phyloP scores from a whole-genome alignment of 148 eudicot genomes.

The Camellia lanceoleosa region DNA sequence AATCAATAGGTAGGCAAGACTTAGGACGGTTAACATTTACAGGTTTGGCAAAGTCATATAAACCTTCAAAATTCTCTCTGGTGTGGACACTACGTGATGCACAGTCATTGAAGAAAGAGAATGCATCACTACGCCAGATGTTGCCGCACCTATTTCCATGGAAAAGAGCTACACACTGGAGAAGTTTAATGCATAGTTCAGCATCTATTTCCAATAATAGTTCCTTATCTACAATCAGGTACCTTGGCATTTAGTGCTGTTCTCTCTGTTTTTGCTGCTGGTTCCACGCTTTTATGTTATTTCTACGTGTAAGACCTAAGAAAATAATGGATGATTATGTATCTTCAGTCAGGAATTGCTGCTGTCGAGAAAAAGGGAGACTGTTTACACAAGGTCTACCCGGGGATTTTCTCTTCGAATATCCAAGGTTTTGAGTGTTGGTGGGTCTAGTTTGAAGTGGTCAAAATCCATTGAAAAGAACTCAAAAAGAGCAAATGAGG shows the following conservation, averaged over 20 bases:
- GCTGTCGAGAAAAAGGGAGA: slow-evolving; percentile 70
- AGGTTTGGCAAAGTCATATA: slow-evolving; percentile 39
- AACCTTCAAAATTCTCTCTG: slow-evolving; percentile 48
- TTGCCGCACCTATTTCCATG: slow-evolving; percentile 73
- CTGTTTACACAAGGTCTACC: slow-evolving; percentile 70
- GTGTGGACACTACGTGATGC: slow-evolving; percentile 75
- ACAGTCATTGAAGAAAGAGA: slow-evolving; percentile 48
- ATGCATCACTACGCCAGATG: slow-evolving; percentile 36
- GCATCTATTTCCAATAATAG: slow-evolving; percentile 27
- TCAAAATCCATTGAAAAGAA: slow-evolving; percentile 82
- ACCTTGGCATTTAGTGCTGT: slow-evolving; percentile 11
- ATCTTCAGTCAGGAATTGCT: slow-evolving; percentile 60
- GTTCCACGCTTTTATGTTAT: not conserved
- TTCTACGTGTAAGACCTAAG: slow-evolving; percentile 24
- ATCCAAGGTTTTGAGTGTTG: slow-evolving; percentile 84
- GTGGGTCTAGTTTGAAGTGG: slow-evolving; percentile 89
- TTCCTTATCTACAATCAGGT: slow-evolving; percentile 46
- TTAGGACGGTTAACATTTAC: slow-evolving; percentile 16
- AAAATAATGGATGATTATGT: slow-evolving; percentile 19
- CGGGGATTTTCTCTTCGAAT: slow-evolving; percentile 82
- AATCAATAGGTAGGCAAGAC: not conserved
- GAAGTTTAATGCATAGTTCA: slow-evolving; percentile 46
- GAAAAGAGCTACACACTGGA: slow-evolving; percentile 74
- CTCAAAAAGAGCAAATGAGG: slow-evolving; percentile 77
- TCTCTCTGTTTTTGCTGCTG: slow-evolving; percentile 12